Percentiles rank a stretch among this genome's conserved stretches.
Conservation (phyloP, 169 alveolate genomes). For the Cryptosporidium ubiquitum region DNA sequence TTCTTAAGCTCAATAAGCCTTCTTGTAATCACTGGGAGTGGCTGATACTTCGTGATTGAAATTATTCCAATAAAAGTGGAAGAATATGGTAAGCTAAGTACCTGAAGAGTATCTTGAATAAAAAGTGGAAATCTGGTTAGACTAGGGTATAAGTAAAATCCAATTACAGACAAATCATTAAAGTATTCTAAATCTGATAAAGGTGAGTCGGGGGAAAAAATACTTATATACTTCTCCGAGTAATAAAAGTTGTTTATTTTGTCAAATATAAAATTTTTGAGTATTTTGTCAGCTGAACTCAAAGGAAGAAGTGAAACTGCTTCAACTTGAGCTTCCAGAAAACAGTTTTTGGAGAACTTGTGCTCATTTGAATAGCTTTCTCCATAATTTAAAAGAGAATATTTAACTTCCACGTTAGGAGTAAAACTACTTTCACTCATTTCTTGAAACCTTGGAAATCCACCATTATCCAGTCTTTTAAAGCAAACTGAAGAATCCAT, state of each 20-base stretch:
- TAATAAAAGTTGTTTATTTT: background rate
- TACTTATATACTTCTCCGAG: background rate
- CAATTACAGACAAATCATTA: conserved; percentile 13
- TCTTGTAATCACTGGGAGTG: conserved; percentile 26
- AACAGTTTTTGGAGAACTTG: background rate
- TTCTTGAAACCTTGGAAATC: conserved; percentile 25
- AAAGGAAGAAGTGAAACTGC: background rate
- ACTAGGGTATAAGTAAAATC: conserved; percentile 28
- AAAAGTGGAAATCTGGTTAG: conserved; percentile 5
- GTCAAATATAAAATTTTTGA: background rate
- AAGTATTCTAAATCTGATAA: conserved; percentile 2
- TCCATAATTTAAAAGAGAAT: background rate
- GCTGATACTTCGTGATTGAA: conserved; percentile 20
- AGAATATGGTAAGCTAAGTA: background rate
- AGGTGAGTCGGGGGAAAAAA: conserved; percentile 36
- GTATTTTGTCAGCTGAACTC: background rate
- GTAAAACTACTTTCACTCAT: conserved; percentile 30
- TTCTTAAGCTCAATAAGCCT: conserved; percentile 15
- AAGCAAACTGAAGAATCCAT: background rate
- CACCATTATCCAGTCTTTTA: background rate
- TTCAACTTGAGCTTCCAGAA: background rate
- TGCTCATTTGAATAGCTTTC: background rate
- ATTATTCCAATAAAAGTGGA: conserved; percentile 34
- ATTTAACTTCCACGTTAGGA: conserved; percentile 50
- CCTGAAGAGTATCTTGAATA: conserved; percentile 14